Conservation (phyloP, 257 asterid species). For the Forsythia suspensa region DNA sequence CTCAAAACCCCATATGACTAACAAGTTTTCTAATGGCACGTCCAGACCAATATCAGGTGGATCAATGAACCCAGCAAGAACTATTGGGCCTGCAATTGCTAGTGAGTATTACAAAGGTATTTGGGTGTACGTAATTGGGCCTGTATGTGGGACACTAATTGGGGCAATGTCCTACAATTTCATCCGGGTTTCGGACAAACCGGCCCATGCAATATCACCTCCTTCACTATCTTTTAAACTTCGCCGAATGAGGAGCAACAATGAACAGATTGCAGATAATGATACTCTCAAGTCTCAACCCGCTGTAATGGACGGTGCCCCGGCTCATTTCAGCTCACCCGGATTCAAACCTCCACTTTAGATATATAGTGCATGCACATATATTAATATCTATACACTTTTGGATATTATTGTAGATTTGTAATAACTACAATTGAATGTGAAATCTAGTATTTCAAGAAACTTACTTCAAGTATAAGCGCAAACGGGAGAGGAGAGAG, state of each 20-base stretch:
- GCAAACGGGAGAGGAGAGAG: too few species aligned
- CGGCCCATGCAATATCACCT: conserved; percentile 37
- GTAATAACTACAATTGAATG: background rate
- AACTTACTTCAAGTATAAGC: too few species aligned
- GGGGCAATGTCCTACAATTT: conserved; percentile 73
- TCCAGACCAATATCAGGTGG: conserved; percentile 86
- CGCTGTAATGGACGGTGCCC: background rate
- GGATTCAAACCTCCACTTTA: background rate
- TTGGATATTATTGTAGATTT: too few species aligned
- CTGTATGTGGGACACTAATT: conserved; percentile 61
- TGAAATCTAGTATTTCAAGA: too few species aligned
- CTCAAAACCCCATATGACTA: too few species aligned
- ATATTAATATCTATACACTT: too few species aligned
- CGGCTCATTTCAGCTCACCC: too few species aligned
- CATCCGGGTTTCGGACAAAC: conserved; percentile 56
- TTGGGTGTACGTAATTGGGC: conserved; percentile 77
- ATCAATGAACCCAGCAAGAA: conserved; percentile 87
- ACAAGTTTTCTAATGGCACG: background rate
- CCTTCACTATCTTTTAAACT: conserved; percentile 45
- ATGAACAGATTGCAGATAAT: conserved; percentile 17
- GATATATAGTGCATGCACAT: too few species aligned
- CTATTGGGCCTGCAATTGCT: conserved; percentile 83
- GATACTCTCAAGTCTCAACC: conserved; percentile 32
- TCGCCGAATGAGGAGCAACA: conserved; percentile 45
- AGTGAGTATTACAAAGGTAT: conserved; percentile 60